Conservation (phyloP, 2,329 filamentous ascomycete genomes). For the Gyromitra esculenta region DNA sequence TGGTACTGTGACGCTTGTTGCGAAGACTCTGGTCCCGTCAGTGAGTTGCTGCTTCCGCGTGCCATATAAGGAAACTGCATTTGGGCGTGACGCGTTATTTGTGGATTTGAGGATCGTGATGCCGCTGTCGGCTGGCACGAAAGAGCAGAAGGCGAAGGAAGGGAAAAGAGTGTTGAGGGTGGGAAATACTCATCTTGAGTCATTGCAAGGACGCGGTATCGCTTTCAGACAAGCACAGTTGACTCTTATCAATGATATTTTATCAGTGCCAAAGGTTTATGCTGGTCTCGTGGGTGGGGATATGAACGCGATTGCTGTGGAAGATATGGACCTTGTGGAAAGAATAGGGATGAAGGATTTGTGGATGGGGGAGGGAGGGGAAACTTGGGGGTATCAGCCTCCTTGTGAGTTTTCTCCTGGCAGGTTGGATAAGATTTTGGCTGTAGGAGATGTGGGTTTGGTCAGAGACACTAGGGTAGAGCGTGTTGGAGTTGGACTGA, state of each 20-base stretch:
- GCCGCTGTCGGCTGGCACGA: not conserved
- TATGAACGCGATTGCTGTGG: conserved; percentile 32
- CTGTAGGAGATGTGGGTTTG: not conserved
- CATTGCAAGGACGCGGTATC: conserved; percentile 4
- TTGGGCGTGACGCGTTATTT: conserved; percentile 16
- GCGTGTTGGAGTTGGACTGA: conserved; percentile 33
- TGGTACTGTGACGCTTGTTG: conserved; percentile 18
- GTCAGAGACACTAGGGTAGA: conserved; percentile 1
- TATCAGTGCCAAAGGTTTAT: conserved; percentile 10
- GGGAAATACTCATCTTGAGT: conserved; percentile 42
- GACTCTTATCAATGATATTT: conserved; percentile 5
- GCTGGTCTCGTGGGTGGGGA: conserved; percentile 32
- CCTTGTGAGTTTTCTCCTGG: conserved; percentile 12
- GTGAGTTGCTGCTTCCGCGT: conserved; percentile 21
- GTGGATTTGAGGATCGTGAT: conserved; percentile 10
- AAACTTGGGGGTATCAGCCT: conserved; percentile 44
- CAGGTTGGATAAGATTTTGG: conserved; percentile 29
- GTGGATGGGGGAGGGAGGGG: conserved; percentile 12
- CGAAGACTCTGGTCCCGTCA: not conserved
- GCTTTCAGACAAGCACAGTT: conserved; percentile 21
- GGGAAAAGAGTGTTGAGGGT: conserved; percentile 29
- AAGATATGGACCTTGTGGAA: conserved; percentile 14
- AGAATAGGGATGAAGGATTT: conserved; percentile 25
- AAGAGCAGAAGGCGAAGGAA: not conserved
- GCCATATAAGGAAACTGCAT: conserved; percentile 1